Percentiles rank a stretch among this genome's conserved stretches.
Evolutionary conservation across 176 grass and related monocot genomes (phyloP).

Genomic region (Echinochloa phyllopogon): DNA sequence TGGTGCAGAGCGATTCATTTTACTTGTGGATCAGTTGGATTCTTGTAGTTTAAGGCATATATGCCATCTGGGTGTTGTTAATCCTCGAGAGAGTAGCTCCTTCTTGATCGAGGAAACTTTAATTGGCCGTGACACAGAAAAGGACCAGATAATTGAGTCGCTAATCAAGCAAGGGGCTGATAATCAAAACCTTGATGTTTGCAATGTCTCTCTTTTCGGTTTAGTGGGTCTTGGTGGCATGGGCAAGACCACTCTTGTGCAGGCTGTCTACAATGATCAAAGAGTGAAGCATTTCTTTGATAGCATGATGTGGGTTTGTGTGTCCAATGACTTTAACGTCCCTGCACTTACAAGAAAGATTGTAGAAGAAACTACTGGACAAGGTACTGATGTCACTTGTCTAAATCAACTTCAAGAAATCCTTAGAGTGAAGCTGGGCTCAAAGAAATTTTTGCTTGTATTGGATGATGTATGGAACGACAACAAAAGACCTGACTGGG

Average conservation of each 20-base stretch:
- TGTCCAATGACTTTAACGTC: background rate
- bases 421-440: background rate
- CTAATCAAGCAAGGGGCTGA: background rate
- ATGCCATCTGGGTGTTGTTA: background rate
- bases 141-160: background rate
- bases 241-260: conserved; percentile 44
- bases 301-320: background rate
- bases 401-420: background rate
- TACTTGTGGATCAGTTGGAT: background rate
- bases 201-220: background rate
- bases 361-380: background rate
- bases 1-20: background rate
- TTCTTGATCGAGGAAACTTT: background rate
- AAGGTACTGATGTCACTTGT: background rate
- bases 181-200: background rate
- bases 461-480: background rate
- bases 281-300: background rate
- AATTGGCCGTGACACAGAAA: background rate
- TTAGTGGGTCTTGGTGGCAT: background rate
- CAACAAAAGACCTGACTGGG: background rate
- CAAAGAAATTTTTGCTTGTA: background rate
- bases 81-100: background rate
- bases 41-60: background rate
- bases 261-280: background rate
- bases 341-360: background rate